Base-by-base conservation (phyloP, 805 yeast genomes). In the Ogataea angusta region DNA sequence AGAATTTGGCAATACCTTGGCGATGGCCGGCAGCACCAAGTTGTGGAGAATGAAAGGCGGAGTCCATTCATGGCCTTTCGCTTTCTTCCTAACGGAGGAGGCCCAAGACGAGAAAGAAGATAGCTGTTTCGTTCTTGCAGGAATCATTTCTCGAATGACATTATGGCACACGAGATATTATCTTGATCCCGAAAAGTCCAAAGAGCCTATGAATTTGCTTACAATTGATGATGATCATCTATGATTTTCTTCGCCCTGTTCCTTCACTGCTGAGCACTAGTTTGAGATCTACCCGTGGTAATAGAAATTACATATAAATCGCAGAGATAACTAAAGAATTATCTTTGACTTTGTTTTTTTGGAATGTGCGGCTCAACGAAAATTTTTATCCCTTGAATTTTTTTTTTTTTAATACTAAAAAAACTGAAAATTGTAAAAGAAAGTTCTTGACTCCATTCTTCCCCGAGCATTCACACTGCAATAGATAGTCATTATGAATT, bases 31-130 rank as follows among this genome's bases (percentile, higher is more conserved):
- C 4, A 47, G 57, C 14, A 55, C 70, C 9, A 63, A 64, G 35
- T 49, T 66, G 10, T 64, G 65, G 43, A 53, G 56, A 14, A 63
- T 60, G 29, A 51, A 49, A 3, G 57, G 62, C 22, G 67, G 62
- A 38, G 52, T 69, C 2, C 80, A 75, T 44, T 63, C 72, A 14
- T 75, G 80, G 79, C 78, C 77, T 7, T 53, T 75, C 21, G 43
- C 69, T 5, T 54, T 60, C 3, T 67, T 67, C 37, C 59, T 59
- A 32, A 55, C 72, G 3, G 78, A 73, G 34, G 63, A 70, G 32
- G 54, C 60, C 4, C 63, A 66, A 31, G 70, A 67, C 19, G 72
- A 66, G 37, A 66, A 74, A 40, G 72, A 68, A 37, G 67, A 60
- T 22, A 70, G 74, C 22, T 53, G 72, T 14, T 66, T 67, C 30